Evolutionary conservation across 208 protist species (phyloP), one percentile per base, ranked within the genome.

Genomic region (Endotrypanum monterogeii): DNA sequence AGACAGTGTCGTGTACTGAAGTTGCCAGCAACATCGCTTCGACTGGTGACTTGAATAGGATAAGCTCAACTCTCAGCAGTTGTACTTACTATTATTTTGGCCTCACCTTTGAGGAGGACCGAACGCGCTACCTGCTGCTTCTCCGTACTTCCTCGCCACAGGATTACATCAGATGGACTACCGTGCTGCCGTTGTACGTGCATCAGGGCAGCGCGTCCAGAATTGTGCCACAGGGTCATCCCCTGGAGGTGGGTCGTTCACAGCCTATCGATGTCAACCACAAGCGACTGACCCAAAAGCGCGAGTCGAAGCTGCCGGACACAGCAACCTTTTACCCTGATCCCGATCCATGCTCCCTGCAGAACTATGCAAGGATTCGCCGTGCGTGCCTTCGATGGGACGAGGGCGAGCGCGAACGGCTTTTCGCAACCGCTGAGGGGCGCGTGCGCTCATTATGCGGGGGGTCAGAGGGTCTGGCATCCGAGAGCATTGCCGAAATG

Each of bases 31-130:
- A n/a, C 39, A 44, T 25, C 50, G 44, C 18, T 1, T 62, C 67
- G 0, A 30, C 73, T 7, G 8, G 28, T 1, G 74, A 69, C 35
- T 30, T 65, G 50, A 56, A 52, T 1, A 46, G 25, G 12, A 25
- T 25, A 3, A 35, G 23, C 44, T 65, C 58, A 5, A 2, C 5
- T 5, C 48, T 7, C 25, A 56, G 3, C 65, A 62, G 55, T 35
- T 58, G 79, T 28, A 79, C 69, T 2, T 76, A 61, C 58, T 89
- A 89, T 72, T 91, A 92, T 80, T 92, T 92, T 60, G 87, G 73
- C 4, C 25, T 94, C 25, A 81, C 74, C 16, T 91, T 90, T 41
- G 79, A 83, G 72, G 82, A 91, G 67, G 60, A 79, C 50, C 60
- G 55, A 44, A 84, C 77, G 73, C 83, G 89, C 2, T 77, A 80